Percentiles rank a stretch among this genome's conserved stretches.
These are phyloP conservation scores for Choiromyces venosus DNA, from an alignment of 495 filamentous ascomycete genomes.

Conservation along the genomic window DNA sequence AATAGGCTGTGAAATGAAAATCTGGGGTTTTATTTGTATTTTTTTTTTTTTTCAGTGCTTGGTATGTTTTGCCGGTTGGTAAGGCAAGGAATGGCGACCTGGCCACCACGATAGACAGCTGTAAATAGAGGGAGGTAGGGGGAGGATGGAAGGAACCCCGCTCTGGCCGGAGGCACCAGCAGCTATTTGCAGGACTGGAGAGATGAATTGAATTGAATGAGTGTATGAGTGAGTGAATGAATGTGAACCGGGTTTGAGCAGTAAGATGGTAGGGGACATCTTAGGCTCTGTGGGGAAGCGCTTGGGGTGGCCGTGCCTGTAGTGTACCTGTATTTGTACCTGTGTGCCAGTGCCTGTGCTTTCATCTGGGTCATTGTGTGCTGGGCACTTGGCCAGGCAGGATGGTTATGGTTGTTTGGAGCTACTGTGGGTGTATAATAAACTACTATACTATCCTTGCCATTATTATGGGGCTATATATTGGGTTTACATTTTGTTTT, in stretches of 20 bases:
- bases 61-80: neutral
- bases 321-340: neutral
- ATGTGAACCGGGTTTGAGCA: neutral
- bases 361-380: neutral
- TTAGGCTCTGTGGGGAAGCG: constrained; percentile 1
- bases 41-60: neutral
- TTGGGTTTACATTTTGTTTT: neutral
- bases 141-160: neutral
- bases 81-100: neutral
- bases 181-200: neutral
- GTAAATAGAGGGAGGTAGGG: neutral
- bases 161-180: neutral
- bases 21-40: neutral
- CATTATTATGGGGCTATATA: neutral
- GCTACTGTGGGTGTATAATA: neutral
- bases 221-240: neutral
- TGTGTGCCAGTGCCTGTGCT: neutral
- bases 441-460: neutral
- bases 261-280: neutral
- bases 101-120: neutral
- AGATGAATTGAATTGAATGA: neutral
- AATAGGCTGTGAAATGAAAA: neutral
- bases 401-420: neutral
- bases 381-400: neutral
- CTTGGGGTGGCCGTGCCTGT: neutral